Conservation (phyloP, 306 rosid species). For the Astragalus glycyphyllos region DNA sequence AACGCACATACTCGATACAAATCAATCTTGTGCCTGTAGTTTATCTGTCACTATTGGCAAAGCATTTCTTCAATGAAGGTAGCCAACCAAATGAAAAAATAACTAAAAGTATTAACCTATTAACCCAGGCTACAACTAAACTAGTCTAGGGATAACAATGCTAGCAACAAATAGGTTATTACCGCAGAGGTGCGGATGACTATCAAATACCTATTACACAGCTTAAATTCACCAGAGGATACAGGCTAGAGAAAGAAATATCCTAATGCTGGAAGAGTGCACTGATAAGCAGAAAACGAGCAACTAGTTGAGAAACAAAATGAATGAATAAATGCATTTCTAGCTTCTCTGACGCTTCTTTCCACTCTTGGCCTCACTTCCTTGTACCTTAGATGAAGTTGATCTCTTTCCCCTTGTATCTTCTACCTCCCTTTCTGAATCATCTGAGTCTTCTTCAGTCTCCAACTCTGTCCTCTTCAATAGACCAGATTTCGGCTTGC, state of each 20-base stretch:
- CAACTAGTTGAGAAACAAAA: slow-evolving; percentile 34
- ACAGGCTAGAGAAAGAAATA: slow-evolving; percentile 35
- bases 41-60: slow-evolving; percentile 16
- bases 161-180: slow-evolving; percentile 50
- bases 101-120: slow-evolving; percentile 35
- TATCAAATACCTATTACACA: slow-evolving; percentile 46
- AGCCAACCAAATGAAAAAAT: slow-evolving; percentile 44
- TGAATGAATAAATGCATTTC: slow-evolving; percentile 34
- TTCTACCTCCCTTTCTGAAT: slow-evolving; percentile 47
- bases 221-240: slow-evolving; percentile 43
- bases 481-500: slow-evolving; percentile 59
- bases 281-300: slow-evolving; percentile 38
- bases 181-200: slow-evolving; percentile 46
- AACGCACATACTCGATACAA: slow-evolving; percentile 3
- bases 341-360: slow-evolving; percentile 75
- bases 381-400: slow-evolving; percentile 56
- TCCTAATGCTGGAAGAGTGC: slow-evolving; percentile 35
- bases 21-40: not conserved
- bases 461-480: slow-evolving; percentile 54
- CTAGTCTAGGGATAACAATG: slow-evolving; percentile 55
- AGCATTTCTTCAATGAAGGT: slow-evolving; percentile 44
- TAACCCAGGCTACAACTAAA: slow-evolving; percentile 48
- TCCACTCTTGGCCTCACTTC: slow-evolving; percentile 62
- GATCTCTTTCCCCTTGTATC: slow-evolving; percentile 57
- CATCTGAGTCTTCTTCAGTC: slow-evolving; percentile 47